phyloP scores from a whole-genome alignment of 2,329 filamentous ascomycete species.

The Parafenestella ontariensis region DNA sequence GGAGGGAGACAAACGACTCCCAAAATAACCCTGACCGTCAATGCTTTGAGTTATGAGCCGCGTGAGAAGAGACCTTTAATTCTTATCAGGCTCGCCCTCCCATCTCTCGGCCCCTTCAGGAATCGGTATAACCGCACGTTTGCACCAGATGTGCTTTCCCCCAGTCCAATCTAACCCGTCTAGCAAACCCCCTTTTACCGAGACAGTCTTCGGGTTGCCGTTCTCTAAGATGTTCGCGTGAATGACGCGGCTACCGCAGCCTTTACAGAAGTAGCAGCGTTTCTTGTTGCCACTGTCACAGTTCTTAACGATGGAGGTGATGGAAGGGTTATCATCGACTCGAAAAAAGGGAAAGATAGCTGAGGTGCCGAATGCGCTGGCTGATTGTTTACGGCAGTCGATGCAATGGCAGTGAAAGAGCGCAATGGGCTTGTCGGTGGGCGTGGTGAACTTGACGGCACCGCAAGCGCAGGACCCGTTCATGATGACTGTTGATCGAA shows the following conservation, averaged over 20 bases:
- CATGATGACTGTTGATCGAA: constrained; percentile 17
- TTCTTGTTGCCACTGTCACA: constrained; percentile 33
- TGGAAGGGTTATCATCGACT: constrained; percentile 54
- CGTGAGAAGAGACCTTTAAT: neutral
- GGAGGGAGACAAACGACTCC: neutral
- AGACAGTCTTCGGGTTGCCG: constrained; percentile 50
- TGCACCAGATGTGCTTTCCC: constrained; percentile 70
- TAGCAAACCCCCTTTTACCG: constrained; percentile 72
- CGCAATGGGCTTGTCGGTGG: constrained; percentile 65
- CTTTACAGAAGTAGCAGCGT: constrained; percentile 50
- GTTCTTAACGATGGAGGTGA: constrained; percentile 24
- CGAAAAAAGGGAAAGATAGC: constrained; percentile 74
- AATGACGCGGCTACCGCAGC: constrained; percentile 70
- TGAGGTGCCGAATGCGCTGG: constrained; percentile 71
- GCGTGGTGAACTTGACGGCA: constrained; percentile 67
- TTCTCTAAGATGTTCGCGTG: constrained; percentile 61
- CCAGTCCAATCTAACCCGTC: constrained; percentile 57
- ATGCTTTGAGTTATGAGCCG: neutral
- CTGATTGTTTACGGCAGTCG: constrained; percentile 70
- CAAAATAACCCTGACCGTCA: neutral
- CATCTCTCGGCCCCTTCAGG: constrained; percentile 68
- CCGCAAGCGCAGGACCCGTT: constrained; percentile 68
- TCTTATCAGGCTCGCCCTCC: constrained; percentile 58
- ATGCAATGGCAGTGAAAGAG: constrained; percentile 76
- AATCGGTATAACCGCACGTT: constrained; percentile 71